phyloP scores from a whole-genome alignment of 495 filamentous ascomycete genomes.

The Penicillium tannophilum region DNA sequence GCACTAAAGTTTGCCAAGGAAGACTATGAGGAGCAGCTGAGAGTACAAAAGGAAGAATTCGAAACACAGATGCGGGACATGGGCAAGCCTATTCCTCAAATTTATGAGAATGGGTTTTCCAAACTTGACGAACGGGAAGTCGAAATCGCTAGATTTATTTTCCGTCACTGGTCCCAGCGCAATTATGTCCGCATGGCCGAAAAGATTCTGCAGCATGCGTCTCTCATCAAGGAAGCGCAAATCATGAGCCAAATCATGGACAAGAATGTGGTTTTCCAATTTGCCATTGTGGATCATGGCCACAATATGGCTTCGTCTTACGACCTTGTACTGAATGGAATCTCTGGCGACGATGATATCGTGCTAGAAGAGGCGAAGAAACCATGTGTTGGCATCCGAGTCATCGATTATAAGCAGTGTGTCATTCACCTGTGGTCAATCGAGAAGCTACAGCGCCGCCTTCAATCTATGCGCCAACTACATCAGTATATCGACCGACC shows the following conservation, averaged over 20 bases:
- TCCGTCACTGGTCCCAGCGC: constrained; percentile 77
- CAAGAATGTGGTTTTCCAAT: constrained; percentile 93
- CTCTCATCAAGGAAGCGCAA: constrained; percentile 90
- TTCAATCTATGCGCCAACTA: constrained; percentile 92
- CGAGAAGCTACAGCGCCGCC: constrained; percentile 83
- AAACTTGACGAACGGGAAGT: constrained; percentile 71
- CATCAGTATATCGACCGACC: constrained; percentile 94
- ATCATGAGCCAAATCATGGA: constrained; percentile 98
- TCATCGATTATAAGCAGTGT: constrained; percentile 85
- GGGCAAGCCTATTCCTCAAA: constrained; percentile 51
- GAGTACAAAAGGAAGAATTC: constrained; percentile 73
- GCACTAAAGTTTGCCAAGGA: constrained; percentile 74
- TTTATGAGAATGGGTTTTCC: constrained; percentile 52
- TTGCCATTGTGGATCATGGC: constrained; percentile 84
- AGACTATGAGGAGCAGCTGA: constrained; percentile 81
- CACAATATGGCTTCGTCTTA: constrained; percentile 91
- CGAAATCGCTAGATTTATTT: constrained; percentile 62
- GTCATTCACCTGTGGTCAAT: constrained; percentile 95
- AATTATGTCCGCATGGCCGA: constrained; percentile 96
- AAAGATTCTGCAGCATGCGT: constrained; percentile 82
- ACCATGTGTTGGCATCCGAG: constrained; percentile 87
- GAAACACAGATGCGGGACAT: constrained; percentile 68
- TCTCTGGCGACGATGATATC: constrained; percentile 84
- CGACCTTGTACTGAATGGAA: constrained; percentile 91
- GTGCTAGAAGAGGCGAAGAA: constrained; percentile 80